These are phyloP conservation scores for Cyberlindnera lachancei DNA, from an alignment of 805 yeast species.

Conservation along the genomic window DNA sequence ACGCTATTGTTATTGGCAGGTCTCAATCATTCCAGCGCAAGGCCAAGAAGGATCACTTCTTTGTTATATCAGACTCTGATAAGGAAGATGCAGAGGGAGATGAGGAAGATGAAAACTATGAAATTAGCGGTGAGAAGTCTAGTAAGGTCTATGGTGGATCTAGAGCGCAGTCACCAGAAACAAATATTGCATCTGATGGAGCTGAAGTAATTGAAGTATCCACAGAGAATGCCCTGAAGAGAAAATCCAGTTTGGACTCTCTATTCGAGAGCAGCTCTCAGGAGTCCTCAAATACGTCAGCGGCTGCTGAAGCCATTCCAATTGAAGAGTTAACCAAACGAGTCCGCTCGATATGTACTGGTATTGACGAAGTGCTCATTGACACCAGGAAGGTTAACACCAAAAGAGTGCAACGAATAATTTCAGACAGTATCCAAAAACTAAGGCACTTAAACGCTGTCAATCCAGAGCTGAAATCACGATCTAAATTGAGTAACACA, in stretches of 20 bases:
- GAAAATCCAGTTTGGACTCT: background rate
- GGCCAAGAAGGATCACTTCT: background rate
- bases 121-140: no score
- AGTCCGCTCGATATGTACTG: background rate
- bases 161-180: no score
- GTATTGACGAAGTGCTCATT: background rate
- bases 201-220: slow-evolving; percentile 1
- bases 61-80: background rate
- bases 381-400: slow-evolving; percentile 1
- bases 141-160: no score
- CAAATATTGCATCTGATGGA: no score
- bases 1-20: background rate
- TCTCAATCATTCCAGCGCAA: background rate
- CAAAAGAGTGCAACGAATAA: background rate
- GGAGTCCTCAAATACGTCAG: no score
- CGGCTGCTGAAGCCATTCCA: background rate
- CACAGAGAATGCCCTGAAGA: background rate
- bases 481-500: slow-evolving; percentile 2
- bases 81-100: background rate
- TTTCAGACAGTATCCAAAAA: background rate
- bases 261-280: background rate
- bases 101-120: no score
- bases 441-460: slow-evolving; percentile 4
- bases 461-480: slow-evolving; percentile 1
- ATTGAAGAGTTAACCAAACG: background rate